Conservation (phyloP, 352 stramenopile species). For the Stramenopiles sp. region DNA sequence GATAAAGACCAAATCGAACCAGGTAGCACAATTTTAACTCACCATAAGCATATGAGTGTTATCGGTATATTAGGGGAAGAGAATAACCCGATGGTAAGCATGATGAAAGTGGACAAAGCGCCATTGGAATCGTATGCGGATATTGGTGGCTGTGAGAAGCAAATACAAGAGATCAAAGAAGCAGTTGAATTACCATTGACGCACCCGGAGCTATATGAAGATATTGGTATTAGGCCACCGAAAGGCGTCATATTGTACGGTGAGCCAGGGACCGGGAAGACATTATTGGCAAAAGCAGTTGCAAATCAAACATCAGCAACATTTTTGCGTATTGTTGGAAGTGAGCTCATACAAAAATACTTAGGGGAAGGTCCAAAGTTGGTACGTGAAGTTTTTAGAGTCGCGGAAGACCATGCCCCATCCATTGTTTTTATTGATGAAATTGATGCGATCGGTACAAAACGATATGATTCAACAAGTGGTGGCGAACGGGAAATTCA, state of each 20-base stretch:
- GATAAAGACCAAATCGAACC: slow-evolving; percentile 99
- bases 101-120: slow-evolving; percentile 99
- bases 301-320: slow-evolving; percentile 99
- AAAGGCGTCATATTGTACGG: slow-evolving; percentile 99
- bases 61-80: slow-evolving; percentile 96
- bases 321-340: slow-evolving; percentile 96
- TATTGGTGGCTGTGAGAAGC: slow-evolving; percentile 94
- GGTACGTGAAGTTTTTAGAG: slow-evolving; percentile 95
- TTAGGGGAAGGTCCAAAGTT: slow-evolving; percentile 97
- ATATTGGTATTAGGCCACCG: slow-evolving; percentile 90
- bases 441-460: slow-evolving; percentile 97
- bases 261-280: slow-evolving; percentile 97
- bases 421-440: slow-evolving; percentile 99
- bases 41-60: slow-evolving; percentile 97
- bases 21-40: slow-evolving; percentile 88
- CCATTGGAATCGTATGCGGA: slow-evolving; percentile 97
- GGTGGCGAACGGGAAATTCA: slow-evolving; percentile 97
- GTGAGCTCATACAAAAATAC: slow-evolving; percentile 98
- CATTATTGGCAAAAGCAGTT: slow-evolving; percentile 95
- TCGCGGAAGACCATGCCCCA: slow-evolving; percentile 90
- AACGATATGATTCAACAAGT: slow-evolving; percentile 94
- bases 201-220: slow-evolving; percentile 98
- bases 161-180: slow-evolving; percentile 83
- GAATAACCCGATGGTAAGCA: slow-evolving; percentile 94
- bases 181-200: slow-evolving; percentile 89